Evolutionary conservation across 1,284 basidiomycete species (phyloP).

Genomic region (Ustilago sp.): DNA sequence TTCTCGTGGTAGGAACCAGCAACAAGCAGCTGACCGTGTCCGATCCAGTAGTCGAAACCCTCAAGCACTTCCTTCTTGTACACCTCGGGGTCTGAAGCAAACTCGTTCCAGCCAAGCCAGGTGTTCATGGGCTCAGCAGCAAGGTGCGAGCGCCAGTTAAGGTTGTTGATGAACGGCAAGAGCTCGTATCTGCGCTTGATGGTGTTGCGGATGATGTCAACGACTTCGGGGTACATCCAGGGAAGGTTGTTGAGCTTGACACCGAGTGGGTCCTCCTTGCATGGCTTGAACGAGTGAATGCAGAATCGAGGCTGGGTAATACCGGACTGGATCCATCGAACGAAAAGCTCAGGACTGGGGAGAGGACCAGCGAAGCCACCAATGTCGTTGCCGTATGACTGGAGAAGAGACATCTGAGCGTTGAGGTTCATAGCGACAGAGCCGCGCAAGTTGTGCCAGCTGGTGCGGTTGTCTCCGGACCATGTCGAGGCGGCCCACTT

Average conservation of each 20-base stretch:
- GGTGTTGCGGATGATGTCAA: slow-evolving; percentile 68
- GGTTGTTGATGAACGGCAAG: slow-evolving; percentile 68
- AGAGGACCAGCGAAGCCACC: slow-evolving; percentile 71
- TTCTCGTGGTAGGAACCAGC: slow-evolving; percentile 69
- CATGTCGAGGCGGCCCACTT: slow-evolving; percentile 71
- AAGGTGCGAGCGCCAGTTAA: slow-evolving; percentile 71
- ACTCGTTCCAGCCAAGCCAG: slow-evolving; percentile 70
- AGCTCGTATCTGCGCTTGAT: slow-evolving; percentile 72
- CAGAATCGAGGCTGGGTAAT: slow-evolving; percentile 60
- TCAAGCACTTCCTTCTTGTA: slow-evolving; percentile 69
- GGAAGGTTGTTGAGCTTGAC: slow-evolving; percentile 70
- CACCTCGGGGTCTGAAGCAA: slow-evolving; percentile 69
- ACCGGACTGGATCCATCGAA: slow-evolving; percentile 71
- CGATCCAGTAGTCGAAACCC: slow-evolving; percentile 72
- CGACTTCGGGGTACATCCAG: slow-evolving; percentile 72
- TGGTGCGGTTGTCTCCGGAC: slow-evolving; percentile 71
- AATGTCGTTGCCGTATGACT: slow-evolving; percentile 69
- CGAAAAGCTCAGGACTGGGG: slow-evolving; percentile 70
- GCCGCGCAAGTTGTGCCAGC: slow-evolving; percentile 71
- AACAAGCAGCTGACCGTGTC: slow-evolving; percentile 70
- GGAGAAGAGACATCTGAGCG: slow-evolving; percentile 68
- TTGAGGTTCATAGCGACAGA: slow-evolving; percentile 68
- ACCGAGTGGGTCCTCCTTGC: slow-evolving; percentile 69
- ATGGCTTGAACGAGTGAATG: slow-evolving; percentile 71
- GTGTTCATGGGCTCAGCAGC: slow-evolving; percentile 70